Base-by-base conservation (phyloP, 2,329 filamentous ascomycete genomes). In the Hypoxylon sp. region DNA sequence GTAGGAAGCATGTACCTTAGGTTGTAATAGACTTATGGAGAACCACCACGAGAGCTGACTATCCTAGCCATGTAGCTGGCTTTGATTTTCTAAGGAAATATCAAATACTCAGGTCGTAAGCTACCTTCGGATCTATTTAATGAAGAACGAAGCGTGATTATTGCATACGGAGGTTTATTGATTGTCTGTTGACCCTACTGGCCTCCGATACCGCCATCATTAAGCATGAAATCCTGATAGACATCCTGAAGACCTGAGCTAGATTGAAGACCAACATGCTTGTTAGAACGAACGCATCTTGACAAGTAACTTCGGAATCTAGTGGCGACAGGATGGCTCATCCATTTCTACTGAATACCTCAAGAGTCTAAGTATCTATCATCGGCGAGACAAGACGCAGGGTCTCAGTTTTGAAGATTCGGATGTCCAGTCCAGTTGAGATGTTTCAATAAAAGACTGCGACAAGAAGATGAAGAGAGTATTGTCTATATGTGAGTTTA, bases 141-240 rank as follows among this genome's bases (percentile, higher is more conserved):
- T 28, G 51, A 32, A 16, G 36, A 44, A 14, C n/a, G 51, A 26
- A 26, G 42, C 11, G 30, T 28, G 36, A 44, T 53, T 36, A 53
- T 38, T 22, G 51, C 51, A 53, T 53, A 53, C 12, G 16, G 36
- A 53, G 24, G 51, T 22, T 3, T 38, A 20, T 18, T 18, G 51
- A 53, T 44, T 16, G 24, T 44, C 26, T 18, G 14, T 14, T 14
- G 16, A 20, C 20, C 32, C 9, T 20, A 44, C 14, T 22, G 24
- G 4, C 16, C 16, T 20, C 12, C 28, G 16, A 44, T 32, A 32
- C 22, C 12, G 14, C 11, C 5, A 26, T 4, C 9, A 26, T n/a
- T 7, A 18, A 18, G n/a, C 22, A 40, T 38, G 16, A 3, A 6
- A 28, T 33, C 2, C 30, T 33, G 14, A 11, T 33, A 33, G 30